These are phyloP conservation scores for Erysimum pusillum DNA, from an alignment of 441 rosid species.

Conservation along the genomic window DNA sequence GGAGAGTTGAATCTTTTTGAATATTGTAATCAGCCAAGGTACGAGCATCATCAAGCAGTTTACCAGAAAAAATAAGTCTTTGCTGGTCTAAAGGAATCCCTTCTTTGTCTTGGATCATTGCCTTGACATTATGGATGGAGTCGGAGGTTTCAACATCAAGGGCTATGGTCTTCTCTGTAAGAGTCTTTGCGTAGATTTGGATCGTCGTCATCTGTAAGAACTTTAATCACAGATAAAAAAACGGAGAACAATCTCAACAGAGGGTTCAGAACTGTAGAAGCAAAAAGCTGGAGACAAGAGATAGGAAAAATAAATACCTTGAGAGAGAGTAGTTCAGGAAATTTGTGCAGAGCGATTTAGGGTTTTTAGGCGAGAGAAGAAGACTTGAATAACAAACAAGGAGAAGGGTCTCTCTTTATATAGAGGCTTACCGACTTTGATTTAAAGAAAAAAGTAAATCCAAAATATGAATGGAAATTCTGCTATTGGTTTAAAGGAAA, in stretches of 20 bases:
- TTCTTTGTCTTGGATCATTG: neutral
- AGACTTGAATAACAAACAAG: neutral
- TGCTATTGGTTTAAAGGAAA: neutral
- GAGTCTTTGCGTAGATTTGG: constrained; percentile 16
- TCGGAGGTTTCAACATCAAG: neutral
- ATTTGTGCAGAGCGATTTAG: constrained; percentile 18
- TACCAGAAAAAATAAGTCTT: neutral
- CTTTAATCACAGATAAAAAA: neutral
- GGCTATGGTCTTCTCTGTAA: neutral
- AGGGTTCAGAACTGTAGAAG: neutral
- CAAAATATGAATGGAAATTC: neutral
- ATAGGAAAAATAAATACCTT: neutral
- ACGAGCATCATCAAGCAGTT: neutral
- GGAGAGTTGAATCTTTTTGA: neutral
- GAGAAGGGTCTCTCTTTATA: neutral
- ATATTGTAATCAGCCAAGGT: constrained; percentile 23
- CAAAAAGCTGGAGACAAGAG: neutral
- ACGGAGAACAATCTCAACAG: neutral
- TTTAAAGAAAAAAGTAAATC: neutral
- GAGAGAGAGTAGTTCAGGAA: neutral
- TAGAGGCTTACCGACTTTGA: neutral
- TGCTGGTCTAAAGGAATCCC: constrained; percentile 1
- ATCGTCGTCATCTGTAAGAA: neutral
- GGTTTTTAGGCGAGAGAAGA: neutral
- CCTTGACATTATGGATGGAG: neutral